Conservation (phyloP, 2,329 filamentous ascomycete species). For the Helotiales sp. region DNA sequence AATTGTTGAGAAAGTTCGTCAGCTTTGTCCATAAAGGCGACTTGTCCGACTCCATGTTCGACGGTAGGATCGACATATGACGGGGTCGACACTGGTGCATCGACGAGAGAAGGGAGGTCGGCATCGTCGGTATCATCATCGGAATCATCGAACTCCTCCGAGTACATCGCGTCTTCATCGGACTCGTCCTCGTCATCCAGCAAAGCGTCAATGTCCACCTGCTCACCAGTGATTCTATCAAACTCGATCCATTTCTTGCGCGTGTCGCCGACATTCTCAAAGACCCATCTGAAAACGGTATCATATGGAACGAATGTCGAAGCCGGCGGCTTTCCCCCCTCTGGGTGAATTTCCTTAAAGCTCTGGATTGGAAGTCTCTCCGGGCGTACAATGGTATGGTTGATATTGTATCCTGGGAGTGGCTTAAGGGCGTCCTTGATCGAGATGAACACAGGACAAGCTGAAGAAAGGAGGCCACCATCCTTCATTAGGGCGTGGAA, state of each 20-base stretch:
- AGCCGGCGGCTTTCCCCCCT: constrained; percentile 18
- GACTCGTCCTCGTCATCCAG: neutral
- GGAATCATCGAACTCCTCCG: too few relatives aligned
- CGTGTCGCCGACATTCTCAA: neutral
- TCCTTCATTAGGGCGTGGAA: constrained; percentile 19
- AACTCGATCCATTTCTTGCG: constrained; percentile 25
- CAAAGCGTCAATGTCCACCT: neutral
- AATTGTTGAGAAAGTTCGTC: neutral
- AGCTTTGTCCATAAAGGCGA: too few relatives aligned
- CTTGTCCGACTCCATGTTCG: too few relatives aligned
- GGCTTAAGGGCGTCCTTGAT: constrained; percentile 8
- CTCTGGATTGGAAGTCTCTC: neutral
- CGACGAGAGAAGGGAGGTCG: too few relatives aligned
- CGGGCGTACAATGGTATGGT: constrained; percentile 11
- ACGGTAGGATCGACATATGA: too few relatives aligned
- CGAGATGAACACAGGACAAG: constrained; percentile 18
- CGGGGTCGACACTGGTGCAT: too few relatives aligned
- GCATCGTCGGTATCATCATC: neutral
- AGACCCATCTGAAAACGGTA: neutral
- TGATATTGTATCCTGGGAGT: constrained; percentile 7
- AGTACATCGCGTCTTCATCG: neutral
- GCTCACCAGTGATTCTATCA: constrained; percentile 4
- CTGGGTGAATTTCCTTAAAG: constrained; percentile 14
- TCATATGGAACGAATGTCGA: neutral
- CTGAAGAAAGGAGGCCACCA: constrained; percentile 18